These are phyloP conservation scores for Yarrowia galli DNA, from an alignment of 1,139 yeast genomes.

Conservation along the genomic window DNA sequence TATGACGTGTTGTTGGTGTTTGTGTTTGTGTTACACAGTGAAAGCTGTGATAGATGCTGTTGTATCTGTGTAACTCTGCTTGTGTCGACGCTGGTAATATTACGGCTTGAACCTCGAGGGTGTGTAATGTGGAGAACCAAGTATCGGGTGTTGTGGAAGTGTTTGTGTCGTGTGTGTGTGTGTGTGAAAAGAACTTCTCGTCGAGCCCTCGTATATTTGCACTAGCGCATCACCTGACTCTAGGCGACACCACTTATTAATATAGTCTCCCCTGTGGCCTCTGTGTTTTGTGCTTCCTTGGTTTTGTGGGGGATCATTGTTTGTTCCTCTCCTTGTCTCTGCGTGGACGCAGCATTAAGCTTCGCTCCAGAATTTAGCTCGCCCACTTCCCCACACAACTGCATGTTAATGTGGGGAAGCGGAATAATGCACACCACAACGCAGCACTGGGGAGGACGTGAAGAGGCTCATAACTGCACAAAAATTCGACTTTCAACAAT, in stretches of 20 bases:
- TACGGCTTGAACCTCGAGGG: not conserved
- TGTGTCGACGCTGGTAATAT: not conserved
- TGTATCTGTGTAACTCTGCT: not conserved
- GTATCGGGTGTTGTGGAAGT: not conserved
- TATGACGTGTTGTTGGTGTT: not conserved
- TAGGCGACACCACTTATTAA: slow-evolving; percentile 24
- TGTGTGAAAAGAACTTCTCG: not conserved
- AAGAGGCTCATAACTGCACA: too few species aligned
- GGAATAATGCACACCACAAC: slow-evolving; percentile 5
- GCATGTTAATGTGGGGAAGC: slow-evolving; percentile 37
- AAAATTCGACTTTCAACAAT: too few species aligned
- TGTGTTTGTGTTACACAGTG: not conserved
- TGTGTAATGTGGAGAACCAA: not conserved
- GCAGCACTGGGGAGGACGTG: not conserved
- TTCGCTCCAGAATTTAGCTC: slow-evolving; percentile 22
- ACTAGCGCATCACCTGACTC: slow-evolving; percentile 33
- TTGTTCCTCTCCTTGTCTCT: slow-evolving; percentile 23
- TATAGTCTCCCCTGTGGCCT: not conserved
- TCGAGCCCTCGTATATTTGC: slow-evolving; percentile 32
- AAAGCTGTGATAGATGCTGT: not conserved
- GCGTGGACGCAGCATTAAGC: slow-evolving; percentile 9
- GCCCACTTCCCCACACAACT: slow-evolving; percentile 37
- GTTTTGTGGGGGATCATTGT: slow-evolving; percentile 14
- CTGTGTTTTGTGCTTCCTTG: not conserved
- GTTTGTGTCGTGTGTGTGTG: not conserved